Evolutionary conservation across 345 rosid species (phyloP), one percentile per base, ranked within the genome.

Genomic region (Aegle marmelos): DNA sequence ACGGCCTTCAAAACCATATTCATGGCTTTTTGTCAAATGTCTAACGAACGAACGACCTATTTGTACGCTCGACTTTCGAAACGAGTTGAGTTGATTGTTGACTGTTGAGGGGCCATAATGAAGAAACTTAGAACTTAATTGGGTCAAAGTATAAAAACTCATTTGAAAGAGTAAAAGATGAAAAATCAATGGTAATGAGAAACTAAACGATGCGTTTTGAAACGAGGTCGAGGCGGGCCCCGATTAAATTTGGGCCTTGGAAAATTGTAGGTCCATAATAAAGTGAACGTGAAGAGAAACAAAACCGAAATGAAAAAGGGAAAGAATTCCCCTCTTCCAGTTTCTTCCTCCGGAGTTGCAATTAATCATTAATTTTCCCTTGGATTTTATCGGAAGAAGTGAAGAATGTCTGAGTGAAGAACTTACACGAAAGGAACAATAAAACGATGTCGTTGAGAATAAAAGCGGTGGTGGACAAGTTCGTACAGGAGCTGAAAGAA

Each of bases 401-500:
- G 50, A 11, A 45, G 50, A 45, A 45, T 45, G 50, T 45, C 11
- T 1, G 17, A 45, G 17, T 45, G 0, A 45, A 45, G 50, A 45
- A 45, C 50, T 45, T 45, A 45, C 50, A 14, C 50, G 50, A 45
- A 45, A 13, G 5, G 50, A 45, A 45, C 50, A 13, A 3, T 16
- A 14, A 27, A 68, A 77, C 79, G 76, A 95, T 95, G 99, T 93
- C 99, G 33, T 61, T 93, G 82, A 83, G 99, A 79, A 95, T 95
- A 59, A 95, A 93, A 81, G 80, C 88, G 48, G 99, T 95, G 85
- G 99, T 93, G 61, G 98, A 95, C 87, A 92, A 88, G 89, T 93
- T 95, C 77, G 99, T 95, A 85, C 87, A 95, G 78, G 98, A 95
- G 91, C 92, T 92, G 33, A 95, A 95, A 85, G 95, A 95, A 82